Percentiles rank a stretch among this genome's conserved stretches.
These are phyloP conservation scores for Metschnikowia gruessii DNA, from an alignment of 805 yeast genomes.

Conservation along the genomic window DNA sequence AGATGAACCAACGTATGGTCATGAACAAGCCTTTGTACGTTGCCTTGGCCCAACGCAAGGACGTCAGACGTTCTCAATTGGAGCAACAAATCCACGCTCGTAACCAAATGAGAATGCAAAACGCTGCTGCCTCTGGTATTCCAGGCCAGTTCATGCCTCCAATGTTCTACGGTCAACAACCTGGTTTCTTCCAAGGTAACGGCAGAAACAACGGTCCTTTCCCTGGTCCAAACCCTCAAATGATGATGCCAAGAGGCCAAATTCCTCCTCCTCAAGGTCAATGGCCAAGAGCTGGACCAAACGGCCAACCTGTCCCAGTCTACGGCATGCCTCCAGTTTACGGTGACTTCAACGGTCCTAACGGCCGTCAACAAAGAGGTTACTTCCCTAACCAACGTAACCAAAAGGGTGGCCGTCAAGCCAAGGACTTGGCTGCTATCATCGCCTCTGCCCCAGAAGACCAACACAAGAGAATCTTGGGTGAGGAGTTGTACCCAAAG, in stretches of 20 bases:
- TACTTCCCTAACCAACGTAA: slow-evolving; percentile 50
- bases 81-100: slow-evolving; percentile 98
- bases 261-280: slow-evolving; percentile 65
- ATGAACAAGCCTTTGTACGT: slow-evolving; percentile 96
- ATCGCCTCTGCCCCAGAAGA: slow-evolving; percentile 70
- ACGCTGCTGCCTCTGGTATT: slow-evolving; percentile 83
- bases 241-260: slow-evolving; percentile 71
- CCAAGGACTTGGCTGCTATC: slow-evolving; percentile 57
- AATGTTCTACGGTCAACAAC: slow-evolving; percentile 82
- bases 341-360: slow-evolving; percentile 46
- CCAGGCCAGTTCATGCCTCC: slow-evolving; percentile 87
- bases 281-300: slow-evolving; percentile 72
- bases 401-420: slow-evolving; percentile 40
- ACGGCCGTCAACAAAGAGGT: slow-evolving; percentile 57
- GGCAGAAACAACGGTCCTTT: slow-evolving; percentile 70
- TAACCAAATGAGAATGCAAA: slow-evolving; percentile 97
- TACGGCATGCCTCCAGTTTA: slow-evolving; percentile 84
- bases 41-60: slow-evolving; percentile 98
- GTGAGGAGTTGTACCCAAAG: slow-evolving; percentile 95
- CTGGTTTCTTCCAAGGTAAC: slow-evolving; percentile 80
- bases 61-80: slow-evolving; percentile 93
- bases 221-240: slow-evolving; percentile 77
- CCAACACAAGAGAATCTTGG: slow-evolving; percentile 95
- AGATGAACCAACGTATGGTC: slow-evolving; percentile 96
- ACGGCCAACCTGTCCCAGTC: slow-evolving; percentile 80